Base-by-base conservation (phyloP, 176 grass and related monocot species). In the Hordeum vulgare region DNA sequence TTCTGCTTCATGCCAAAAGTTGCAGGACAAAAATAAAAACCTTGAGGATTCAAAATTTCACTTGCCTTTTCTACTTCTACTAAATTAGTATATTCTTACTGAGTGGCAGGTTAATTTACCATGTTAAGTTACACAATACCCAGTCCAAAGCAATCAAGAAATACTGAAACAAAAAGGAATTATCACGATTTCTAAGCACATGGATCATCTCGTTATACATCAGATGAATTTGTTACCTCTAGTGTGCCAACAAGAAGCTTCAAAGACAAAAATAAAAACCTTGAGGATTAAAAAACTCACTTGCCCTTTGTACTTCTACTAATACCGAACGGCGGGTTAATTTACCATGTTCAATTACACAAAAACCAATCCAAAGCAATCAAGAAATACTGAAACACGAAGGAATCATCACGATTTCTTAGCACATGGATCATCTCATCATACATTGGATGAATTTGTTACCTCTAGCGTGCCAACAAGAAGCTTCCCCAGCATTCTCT, bases 401-500 rank as follows among this genome's bases (percentile, higher is more conserved):
- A 76, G 9, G 20, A 45, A 76, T 25, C 66, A 15, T 2, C 26
- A 76, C n/a, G 23, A 42, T 39, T 8, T 0, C 33, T 79, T 26
- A 47, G 45, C 40, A 71, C 61, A 66, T 44, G 71, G 15, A 25
- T 75, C 64, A 17, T 74, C 58, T 49, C 39, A 49, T 26, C 21
- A 61, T 54, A 65, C 8, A 60, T 27, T 9, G 61, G 29, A 83
- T 36, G 77, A 71, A 17, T 44, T 15, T 14, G 74, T 63, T 90
- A 98, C 96, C 96, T 93, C 87, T 77, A 99, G 83, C 26, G 96
- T 99, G 73, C 96, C 96, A 4, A 99, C 78, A 45, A 99, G 93
- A 82, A 99, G 93, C 68, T 99, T 94, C 42, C 96, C 96, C n/a
- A 99, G 83, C 96, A 99, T 96, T 76, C 93, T 91, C 42, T 25